These are phyloP conservation scores for Apiospora phragmitis DNA, from an alignment of 2,329 filamentous ascomycete genomes.

Conservation along the genomic window DNA sequence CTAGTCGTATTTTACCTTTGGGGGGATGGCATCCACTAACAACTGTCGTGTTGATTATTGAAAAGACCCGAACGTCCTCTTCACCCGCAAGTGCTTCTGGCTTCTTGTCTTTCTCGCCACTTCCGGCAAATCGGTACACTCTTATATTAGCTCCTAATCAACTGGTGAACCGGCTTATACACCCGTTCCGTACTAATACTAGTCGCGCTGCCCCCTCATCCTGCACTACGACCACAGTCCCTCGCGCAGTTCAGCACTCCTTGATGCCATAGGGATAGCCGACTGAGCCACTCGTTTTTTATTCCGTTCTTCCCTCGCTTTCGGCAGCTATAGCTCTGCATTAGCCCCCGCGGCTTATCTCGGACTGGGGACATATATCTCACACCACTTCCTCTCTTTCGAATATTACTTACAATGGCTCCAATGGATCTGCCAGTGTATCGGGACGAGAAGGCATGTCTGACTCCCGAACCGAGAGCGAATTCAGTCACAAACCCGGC, in stretches of 20 bases:
- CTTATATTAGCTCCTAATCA: background rate
- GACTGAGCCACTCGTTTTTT: background rate
- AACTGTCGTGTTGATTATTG: background rate
- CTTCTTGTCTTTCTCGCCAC: background rate
- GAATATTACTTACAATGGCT: background rate
- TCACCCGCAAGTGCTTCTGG: background rate
- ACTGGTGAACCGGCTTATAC: slow-evolving; percentile 5
- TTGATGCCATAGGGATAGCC: slow-evolving; percentile 1
- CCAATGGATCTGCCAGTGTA: background rate
- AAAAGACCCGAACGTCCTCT: background rate
- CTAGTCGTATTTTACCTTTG: slow-evolving; percentile 1
- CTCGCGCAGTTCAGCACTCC: background rate
- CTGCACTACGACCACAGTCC: background rate
- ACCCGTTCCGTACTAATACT: slow-evolving; percentile 7
- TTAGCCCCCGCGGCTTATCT: background rate
- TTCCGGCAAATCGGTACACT: background rate
- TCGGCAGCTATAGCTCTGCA: background rate
- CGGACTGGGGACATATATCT: background rate
- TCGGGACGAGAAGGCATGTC: slow-evolving; percentile 3
- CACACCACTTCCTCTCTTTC: background rate
- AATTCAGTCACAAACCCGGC: background rate
- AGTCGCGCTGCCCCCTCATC: background rate
- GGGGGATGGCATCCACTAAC: slow-evolving; percentile 1
- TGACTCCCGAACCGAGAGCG: background rate
- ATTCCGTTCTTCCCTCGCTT: background rate